Percentiles rank a stretch among this genome's conserved stretches.
phyloP scores from a whole-genome alignment of 106 monocot species.

The Dioscorea dumetorum region DNA sequence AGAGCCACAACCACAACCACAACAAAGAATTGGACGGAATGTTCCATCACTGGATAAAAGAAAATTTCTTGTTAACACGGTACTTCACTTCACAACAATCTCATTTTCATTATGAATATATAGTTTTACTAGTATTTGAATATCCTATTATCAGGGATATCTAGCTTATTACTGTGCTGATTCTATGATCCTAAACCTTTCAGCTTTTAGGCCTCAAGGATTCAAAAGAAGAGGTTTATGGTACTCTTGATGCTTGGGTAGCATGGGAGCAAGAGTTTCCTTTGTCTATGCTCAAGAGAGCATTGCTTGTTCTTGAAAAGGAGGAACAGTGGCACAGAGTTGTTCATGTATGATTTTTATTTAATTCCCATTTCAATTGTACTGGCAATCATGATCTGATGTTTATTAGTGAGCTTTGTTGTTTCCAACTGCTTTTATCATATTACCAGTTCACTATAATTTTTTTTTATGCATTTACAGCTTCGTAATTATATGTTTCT shows the following conservation, averaged over 20 bases:
- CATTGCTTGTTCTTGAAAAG: conserved; percentile 74
- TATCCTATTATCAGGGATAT: not conserved
- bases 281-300: conserved; percentile 47
- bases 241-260: conserved; percentile 95
- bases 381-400: no score
- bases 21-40: conserved; percentile 17
- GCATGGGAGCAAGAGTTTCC: conserved; percentile 91
- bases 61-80: conserved; percentile 57
- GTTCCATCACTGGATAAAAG: conserved; percentile 38
- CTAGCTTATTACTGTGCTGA: not conserved
- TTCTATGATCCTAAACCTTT: conserved; percentile 2
- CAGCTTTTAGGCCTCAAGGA: conserved; percentile 76
- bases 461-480: no score
- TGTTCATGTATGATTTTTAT: conserved; percentile 56
- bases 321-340: conserved; percentile 85
- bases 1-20: conserved; percentile 4
- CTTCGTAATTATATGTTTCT: no score
- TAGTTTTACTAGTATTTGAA: not conserved
- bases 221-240: conserved; percentile 91
- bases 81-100: conserved; percentile 1
- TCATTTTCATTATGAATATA: not conserved
- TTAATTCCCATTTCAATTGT: not conserved
- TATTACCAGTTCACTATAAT: conserved; percentile 1
- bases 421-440: not conserved
- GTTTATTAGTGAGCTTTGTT: not conserved